Conservation (phyloP, 2,329 filamentous ascomycete genomes). For the Zelopaecilomyces penicillatus region DNA sequence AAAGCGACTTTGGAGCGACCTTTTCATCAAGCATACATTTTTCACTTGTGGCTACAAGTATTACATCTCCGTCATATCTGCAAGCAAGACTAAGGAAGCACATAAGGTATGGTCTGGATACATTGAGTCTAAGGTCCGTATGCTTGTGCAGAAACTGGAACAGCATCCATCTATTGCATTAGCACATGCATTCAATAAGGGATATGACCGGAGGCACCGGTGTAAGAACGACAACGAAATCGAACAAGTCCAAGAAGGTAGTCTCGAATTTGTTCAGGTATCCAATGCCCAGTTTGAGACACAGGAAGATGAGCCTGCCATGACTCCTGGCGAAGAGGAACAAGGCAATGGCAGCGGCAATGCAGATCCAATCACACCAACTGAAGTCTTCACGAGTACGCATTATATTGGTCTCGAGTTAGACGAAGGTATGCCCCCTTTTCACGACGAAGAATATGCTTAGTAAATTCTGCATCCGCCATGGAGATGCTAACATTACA, state of each 20-base stretch:
- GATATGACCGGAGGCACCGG: slow-evolving; percentile 73
- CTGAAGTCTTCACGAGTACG: slow-evolving; percentile 73
- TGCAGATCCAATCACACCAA: slow-evolving; percentile 20
- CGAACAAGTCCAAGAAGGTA: slow-evolving; percentile 46
- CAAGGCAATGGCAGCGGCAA: slow-evolving; percentile 38
- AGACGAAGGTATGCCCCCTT: slow-evolving; percentile 53
- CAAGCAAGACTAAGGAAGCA: slow-evolving; percentile 73
- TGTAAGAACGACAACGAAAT: slow-evolving; percentile 49
- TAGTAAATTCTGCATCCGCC: neutral
- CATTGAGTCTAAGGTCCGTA: slow-evolving; percentile 85
- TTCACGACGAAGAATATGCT: neutral
- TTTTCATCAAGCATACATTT: slow-evolving; percentile 87
- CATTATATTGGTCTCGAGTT: slow-evolving; percentile 90
- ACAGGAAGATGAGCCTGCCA: slow-evolving; percentile 12
- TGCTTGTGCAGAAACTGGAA: slow-evolving; percentile 77
- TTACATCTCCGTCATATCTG: slow-evolving; percentile 80
- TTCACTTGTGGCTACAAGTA: slow-evolving; percentile 93
- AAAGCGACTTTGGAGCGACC: slow-evolving; percentile 71
- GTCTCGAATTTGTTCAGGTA: slow-evolving; percentile 32
- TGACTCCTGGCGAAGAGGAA: slow-evolving; percentile 35
- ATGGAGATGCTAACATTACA: slow-evolving; percentile 28
- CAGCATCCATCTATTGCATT: slow-evolving; percentile 70
- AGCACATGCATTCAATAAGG: slow-evolving; percentile 88
- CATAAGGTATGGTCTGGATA: slow-evolving; percentile 84
- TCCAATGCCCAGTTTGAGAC: neutral